phyloP scores from a whole-genome alignment of 345 rosid species.

The Citrus trifoliata region DNA sequence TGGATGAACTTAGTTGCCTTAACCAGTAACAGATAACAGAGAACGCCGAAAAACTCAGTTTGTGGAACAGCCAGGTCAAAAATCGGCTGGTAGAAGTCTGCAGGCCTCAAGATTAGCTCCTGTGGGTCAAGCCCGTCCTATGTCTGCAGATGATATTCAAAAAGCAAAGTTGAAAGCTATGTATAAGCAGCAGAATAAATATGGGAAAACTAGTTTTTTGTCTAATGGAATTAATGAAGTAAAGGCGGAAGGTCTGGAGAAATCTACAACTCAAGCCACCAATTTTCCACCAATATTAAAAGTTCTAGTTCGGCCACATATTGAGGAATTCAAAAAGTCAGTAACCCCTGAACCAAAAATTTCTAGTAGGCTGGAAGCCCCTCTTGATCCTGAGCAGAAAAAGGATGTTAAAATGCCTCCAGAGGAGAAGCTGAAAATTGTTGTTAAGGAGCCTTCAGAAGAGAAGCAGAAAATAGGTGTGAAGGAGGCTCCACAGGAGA shows the following conservation, averaged over 20 bases:
- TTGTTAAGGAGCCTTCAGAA: slow-evolving; percentile 34
- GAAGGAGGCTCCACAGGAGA: slow-evolving; percentile 43
- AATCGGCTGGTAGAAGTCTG: slow-evolving; percentile 58
- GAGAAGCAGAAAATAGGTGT: slow-evolving; percentile 22
- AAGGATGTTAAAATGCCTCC: slow-evolving; percentile 41
- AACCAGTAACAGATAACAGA: slow-evolving; percentile 68
- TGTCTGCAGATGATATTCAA: slow-evolving; percentile 99
- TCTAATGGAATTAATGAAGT: slow-evolving; percentile 40
- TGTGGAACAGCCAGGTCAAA: slow-evolving; percentile 98
- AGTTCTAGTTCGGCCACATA: slow-evolving; percentile 28
- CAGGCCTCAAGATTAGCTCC: slow-evolving; percentile 59
- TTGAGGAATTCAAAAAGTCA: slow-evolving; percentile 43
- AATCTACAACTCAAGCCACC: slow-evolving; percentile 30
- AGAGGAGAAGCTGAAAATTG: slow-evolving; percentile 25
- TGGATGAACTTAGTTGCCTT: slow-evolving; percentile 38
- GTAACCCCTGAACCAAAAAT: slow-evolving; percentile 16
- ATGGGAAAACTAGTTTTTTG: slow-evolving; percentile 51
- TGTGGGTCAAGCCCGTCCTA: slow-evolving; percentile 72
- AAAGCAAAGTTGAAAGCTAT: slow-evolving; percentile 93
- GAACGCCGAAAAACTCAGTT: slow-evolving; percentile 92
- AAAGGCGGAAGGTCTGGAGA: slow-evolving; percentile 40
- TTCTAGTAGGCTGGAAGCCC: slow-evolving; percentile 17
- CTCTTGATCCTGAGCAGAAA: slow-evolving; percentile 29
- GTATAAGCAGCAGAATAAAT: slow-evolving; percentile 82
- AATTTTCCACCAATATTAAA: slow-evolving; percentile 28